These are phyloP conservation scores for Omphalotus guepiniiformis DNA, from an alignment of 768 basidiomycete species.

Conservation along the genomic window DNA sequence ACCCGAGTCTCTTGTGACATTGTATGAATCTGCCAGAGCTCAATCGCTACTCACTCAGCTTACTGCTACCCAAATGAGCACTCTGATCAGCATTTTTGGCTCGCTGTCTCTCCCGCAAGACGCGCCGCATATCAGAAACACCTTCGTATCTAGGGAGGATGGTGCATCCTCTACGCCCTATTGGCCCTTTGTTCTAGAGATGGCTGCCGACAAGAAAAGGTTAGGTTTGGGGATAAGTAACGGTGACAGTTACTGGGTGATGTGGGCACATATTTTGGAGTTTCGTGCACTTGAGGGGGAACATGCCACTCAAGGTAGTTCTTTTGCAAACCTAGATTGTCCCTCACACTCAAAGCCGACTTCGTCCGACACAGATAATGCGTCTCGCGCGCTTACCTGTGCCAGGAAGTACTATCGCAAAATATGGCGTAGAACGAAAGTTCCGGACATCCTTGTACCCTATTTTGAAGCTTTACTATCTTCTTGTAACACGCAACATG, in stretches of 20 bases:
- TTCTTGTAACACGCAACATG: constrained; percentile 20
- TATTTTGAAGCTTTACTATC: constrained; percentile 41
- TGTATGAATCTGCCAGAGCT: constrained; percentile 35
- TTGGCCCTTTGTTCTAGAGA: constrained; percentile 46
- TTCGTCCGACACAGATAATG: constrained; percentile 8
- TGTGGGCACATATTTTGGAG: constrained; percentile 41
- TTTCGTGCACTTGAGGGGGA: constrained; percentile 19
- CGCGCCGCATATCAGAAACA: constrained; percentile 18
- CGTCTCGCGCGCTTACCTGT: constrained; percentile 19
- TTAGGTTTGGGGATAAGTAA: constrained; percentile 28
- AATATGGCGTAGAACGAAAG: constrained; percentile 32
- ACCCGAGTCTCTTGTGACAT: constrained; percentile 29
- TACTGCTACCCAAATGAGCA: constrained; percentile 30
- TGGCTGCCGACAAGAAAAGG: constrained; percentile 41
- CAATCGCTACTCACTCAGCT: constrained; percentile 30
- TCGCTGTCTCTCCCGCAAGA: constrained; percentile 36
- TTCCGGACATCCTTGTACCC: constrained; percentile 41
- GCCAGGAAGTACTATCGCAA: constrained; percentile 38
- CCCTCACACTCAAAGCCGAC: too few species aligned
- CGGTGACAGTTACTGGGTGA: constrained; percentile 61
- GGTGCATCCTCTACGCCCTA: constrained; percentile 24
- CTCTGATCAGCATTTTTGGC: constrained; percentile 46
- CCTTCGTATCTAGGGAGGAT: constrained; percentile 26
- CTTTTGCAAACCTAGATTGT: too few species aligned
- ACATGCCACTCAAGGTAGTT: constrained; percentile 1